phyloP scores from a whole-genome alignment of 2,329 filamentous ascomycete genomes.

The Sporothrix brasiliensis region DNA sequence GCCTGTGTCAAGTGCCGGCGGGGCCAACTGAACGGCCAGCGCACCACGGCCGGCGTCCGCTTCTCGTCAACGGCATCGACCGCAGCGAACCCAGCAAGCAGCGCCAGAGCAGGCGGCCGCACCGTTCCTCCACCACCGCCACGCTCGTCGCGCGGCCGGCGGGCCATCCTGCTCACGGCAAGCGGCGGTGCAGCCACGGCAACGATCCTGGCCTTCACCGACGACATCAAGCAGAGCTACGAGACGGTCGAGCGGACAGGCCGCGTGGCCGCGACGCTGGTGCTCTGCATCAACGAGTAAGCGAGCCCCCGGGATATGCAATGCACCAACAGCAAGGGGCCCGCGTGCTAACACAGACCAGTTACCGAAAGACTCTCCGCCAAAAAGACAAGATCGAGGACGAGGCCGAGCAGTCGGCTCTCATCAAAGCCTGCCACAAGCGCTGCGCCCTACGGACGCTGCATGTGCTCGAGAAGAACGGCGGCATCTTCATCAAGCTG shows the following conservation, averaged over 20 bases:
- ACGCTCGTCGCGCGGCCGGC: conserved; percentile 34
- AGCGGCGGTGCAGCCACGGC: conserved; percentile 52
- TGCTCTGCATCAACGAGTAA: conserved; percentile 87
- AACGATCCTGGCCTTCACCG: conserved; percentile 58
- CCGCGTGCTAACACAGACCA: conserved; percentile 43
- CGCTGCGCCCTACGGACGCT: conserved; percentile 89
- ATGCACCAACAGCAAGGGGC: no score
- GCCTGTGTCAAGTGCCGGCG: conserved; percentile 33
- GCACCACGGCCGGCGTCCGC: not conserved
- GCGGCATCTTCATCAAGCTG: conserved; percentile 97
- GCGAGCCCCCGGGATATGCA: not conserved
- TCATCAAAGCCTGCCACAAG: conserved; percentile 83
- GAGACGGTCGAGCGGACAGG: conserved; percentile 75
- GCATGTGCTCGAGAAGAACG: conserved; percentile 87
- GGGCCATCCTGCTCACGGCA: conserved; percentile 53
- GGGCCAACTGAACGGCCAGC: conserved; percentile 27
- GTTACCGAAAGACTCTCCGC: conserved; percentile 85
- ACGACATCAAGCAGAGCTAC: conserved; percentile 76
- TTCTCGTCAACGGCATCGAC: conserved; percentile 24
- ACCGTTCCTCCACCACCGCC: not conserved
- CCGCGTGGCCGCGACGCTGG: conserved; percentile 73
- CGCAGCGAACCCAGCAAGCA: not conserved
- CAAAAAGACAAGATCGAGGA: conserved; percentile 64
- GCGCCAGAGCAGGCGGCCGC: conserved; percentile 8
- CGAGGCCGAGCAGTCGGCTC: conserved; percentile 64